These are phyloP conservation scores for Thinopyrum elongatum DNA, from an alignment of 176 grass and related monocot species.

Conservation along the genomic window DNA sequence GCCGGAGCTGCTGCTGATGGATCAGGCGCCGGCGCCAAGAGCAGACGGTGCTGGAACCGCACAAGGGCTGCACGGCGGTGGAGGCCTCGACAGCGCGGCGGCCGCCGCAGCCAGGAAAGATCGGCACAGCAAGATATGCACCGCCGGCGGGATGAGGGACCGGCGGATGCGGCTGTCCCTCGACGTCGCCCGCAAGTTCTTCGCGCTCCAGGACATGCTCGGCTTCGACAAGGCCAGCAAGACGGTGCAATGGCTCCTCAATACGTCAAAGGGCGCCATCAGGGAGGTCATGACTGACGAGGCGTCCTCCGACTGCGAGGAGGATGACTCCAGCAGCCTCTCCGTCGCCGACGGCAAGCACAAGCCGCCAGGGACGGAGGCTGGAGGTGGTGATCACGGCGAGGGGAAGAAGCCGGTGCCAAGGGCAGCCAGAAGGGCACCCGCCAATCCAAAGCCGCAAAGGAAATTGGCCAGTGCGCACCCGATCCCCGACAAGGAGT, in stretches of 20 bases:
- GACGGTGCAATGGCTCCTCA: constrained; percentile 93
- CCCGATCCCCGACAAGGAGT: constrained; percentile 60
- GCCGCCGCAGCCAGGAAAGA: constrained; percentile 58
- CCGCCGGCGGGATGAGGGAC: constrained; percentile 77
- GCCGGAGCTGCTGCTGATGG: constrained; percentile 27
- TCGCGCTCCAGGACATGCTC: constrained; percentile 87
- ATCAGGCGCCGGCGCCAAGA: neutral
- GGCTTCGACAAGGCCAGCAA: constrained; percentile 98
- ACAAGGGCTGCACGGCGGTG: neutral
- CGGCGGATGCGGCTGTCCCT: constrained; percentile 90
- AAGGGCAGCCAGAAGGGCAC: constrained; percentile 29
- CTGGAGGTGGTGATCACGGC: neutral
- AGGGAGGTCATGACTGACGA: constrained; percentile 53
- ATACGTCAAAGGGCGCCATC: constrained; percentile 76
- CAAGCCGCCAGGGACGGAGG: neutral
- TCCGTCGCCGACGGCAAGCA: constrained; percentile 58
- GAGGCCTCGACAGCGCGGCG: constrained; percentile 2
- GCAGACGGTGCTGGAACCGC: neutral
- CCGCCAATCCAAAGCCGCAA: constrained; percentile 31
- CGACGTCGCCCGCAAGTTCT: constrained; percentile 85
- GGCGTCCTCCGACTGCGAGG: constrained; percentile 51
- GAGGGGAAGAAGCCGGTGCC: constrained; percentile 46
- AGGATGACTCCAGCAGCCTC: constrained; percentile 63
- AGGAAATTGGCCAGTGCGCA: constrained; percentile 36
- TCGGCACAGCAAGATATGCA: constrained; percentile 91